Evolutionary conservation across 352 stramenopile genomes (phyloP).

Genomic region (Phytopythium chamaehyphon): DNA sequence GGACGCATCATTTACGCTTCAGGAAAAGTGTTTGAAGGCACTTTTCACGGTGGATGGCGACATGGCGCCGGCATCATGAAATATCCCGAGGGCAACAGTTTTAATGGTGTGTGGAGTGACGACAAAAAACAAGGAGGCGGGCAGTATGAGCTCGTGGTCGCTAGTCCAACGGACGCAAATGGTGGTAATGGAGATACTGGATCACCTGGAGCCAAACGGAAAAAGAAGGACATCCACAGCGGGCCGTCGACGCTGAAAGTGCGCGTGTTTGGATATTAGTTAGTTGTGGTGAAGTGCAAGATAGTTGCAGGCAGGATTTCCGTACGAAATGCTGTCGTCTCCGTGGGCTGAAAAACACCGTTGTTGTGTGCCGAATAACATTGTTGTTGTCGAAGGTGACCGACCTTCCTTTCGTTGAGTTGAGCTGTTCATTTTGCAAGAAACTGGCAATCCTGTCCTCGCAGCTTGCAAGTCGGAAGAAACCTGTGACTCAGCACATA

Average conservation of each 20-base stretch:
- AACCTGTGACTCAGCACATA: no score
- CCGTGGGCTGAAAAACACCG: no score
- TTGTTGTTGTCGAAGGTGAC: no score
- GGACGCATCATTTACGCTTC: constrained; percentile 73
- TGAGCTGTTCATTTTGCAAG: no score
- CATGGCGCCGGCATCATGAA: constrained; percentile 79
- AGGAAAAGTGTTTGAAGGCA: constrained; percentile 83
- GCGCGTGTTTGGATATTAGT: constrained; percentile 46
- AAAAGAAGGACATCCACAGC: constrained; percentile 9
- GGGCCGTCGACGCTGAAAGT: constrained; percentile 15
- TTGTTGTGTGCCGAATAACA: no score
- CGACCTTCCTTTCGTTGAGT: no score
- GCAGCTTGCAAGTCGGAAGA: no score
- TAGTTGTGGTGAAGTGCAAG: no score
- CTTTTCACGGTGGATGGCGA: constrained; percentile 71
- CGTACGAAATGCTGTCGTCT: no score
- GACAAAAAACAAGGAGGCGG: constrained; percentile 86
- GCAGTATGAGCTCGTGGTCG: constrained; percentile 50
- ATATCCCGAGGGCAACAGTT: constrained; percentile 79
- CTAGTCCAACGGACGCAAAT: constrained; percentile 1
- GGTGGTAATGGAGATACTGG: not conserved
- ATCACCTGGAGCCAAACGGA: not conserved
- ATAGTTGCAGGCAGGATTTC: no score
- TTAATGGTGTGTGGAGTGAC: constrained; percentile 82
- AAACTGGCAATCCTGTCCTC: no score